Evolutionary conservation across 495 filamentous ascomycete genomes (phyloP).

Genomic region (Trichoderma parareesei): DNA sequence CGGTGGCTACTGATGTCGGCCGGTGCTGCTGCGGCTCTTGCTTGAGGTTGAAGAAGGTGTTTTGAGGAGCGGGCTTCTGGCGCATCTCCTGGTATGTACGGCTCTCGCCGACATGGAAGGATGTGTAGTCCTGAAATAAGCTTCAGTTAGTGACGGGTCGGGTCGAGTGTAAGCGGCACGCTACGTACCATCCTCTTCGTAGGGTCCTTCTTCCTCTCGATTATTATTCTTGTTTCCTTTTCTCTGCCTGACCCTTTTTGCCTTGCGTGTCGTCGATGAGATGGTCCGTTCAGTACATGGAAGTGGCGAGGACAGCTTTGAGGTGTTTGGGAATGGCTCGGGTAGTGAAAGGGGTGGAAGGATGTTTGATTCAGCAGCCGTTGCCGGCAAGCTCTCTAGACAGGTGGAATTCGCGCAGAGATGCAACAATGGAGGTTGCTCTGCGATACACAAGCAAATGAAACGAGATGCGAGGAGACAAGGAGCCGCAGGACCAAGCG

Average conservation of each 20-base stretch:
- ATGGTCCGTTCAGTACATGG: background rate
- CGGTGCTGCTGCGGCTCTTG: conserved; percentile 29
- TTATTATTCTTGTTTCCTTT: background rate
- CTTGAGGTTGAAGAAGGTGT: conserved; percentile 42
- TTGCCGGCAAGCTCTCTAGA: conserved; percentile 2
- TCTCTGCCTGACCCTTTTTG: background rate
- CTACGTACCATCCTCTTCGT: background rate
- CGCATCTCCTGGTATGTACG: conserved; percentile 35
- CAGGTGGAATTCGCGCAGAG: background rate
- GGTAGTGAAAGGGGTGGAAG: background rate
- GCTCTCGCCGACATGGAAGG: conserved; percentile 11
- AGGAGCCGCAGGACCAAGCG: background rate
- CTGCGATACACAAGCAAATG: background rate
- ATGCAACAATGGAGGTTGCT: background rate
- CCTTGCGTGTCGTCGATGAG: background rate
- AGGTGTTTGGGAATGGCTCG: background rate
- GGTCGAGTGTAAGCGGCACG: background rate
- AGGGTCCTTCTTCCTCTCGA: background rate
- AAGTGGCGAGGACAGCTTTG: background rate
- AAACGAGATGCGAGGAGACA: too few relatives aligned
- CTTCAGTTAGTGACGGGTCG: conserved; percentile 20
- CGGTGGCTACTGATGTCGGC: conserved; percentile 57
- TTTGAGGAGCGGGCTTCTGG: conserved; percentile 34
- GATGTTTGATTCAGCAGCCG: background rate
- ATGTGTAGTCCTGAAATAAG: conserved; percentile 5